Evolutionary conservation across 306 rosid species (phyloP), one percentile per base, ranked within the genome.

Genomic region (Quillaja saponaria): DNA sequence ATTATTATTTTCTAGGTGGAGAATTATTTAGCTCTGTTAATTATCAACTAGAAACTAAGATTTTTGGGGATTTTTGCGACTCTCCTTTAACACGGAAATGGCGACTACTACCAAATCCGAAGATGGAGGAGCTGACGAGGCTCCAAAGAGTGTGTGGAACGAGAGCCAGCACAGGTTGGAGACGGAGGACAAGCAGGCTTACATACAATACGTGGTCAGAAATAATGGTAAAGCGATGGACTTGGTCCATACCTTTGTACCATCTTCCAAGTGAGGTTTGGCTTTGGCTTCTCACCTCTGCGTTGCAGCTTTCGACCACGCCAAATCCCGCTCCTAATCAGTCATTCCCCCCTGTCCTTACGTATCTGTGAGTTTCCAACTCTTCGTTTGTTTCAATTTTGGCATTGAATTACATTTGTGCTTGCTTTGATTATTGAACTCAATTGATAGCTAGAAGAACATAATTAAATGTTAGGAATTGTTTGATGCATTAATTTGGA

Each of bases 251-350:
- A 88, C 98, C 58, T 88, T 40, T 31, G 98, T 91, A 0, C 96
- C 98, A 7, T 53, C 96, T 55, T 84, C 92, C 71, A 91, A 84
- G 72, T 69, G 98, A 64, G 96, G 96, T 14, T 54, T 88, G 39
- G 98, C 96, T 12, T 69, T 91, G 77, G 98, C 98, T 35, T 79
- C 88, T 21, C 95, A 47, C 14, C 95, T 91, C 75, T 80, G 82
- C 54, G 65, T 75, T 25, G 90, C 96, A 2, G 98, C 98, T 47
- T 91, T 88, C 76, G 72, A 79, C 54, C 96, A 88, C 71, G 96
- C 96, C 59, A 49, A 68, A 8, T 61, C 87, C 10, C 71, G 72
- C 28, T 86, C 98, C 69, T 51, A 88, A 0, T 67, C 71, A 0
- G 48, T 91, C 71, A 71, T 86, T 56, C 92, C 96, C 35, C 67